Evolutionary conservation across 768 basidiomycete species (phyloP).

Genomic region (Kwoniella shandongensis): DNA sequence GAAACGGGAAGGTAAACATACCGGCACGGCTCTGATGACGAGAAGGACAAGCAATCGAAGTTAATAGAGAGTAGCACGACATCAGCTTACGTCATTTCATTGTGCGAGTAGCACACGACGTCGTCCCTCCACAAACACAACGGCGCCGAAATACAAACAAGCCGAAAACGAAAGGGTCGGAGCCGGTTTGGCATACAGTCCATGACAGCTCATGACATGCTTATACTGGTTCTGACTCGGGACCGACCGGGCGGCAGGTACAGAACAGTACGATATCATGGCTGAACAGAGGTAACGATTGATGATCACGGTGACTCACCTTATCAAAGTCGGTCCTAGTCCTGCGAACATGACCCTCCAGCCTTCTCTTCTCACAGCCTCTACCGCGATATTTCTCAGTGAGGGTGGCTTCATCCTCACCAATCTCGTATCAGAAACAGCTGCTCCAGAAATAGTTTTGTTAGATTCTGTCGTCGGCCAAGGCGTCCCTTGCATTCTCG

Average conservation of each 20-base stretch:
- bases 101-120: too few relatives aligned
- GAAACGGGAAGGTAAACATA: constrained; percentile 13
- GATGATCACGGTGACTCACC: constrained; percentile 57
- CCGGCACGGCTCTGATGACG: constrained; percentile 25
- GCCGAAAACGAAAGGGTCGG: too few relatives aligned
- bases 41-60: neutral
- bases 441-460: neutral
- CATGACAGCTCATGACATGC: too few relatives aligned
- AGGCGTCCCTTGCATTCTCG: constrained; percentile 67
- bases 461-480: constrained; percentile 10
- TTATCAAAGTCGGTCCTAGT: constrained; percentile 73
- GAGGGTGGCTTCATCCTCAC: constrained; percentile 2
- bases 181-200: too few relatives aligned
- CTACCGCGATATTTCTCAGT: constrained; percentile 24
- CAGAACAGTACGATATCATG: neutral
- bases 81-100: too few relatives aligned
- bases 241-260: too few relatives aligned
- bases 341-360: constrained; percentile 71
- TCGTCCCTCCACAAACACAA: too few relatives aligned
- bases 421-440: neutral
- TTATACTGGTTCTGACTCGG: too few relatives aligned
- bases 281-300: neutral
- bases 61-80: too few relatives aligned
- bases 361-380: constrained; percentile 61
- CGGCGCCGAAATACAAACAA: too few relatives aligned